Evolutionary conservation across 371 early-diverging fungal genomes (phyloP), one percentile per base, ranked within the genome.

Genomic region (Haplosporangium sp.): DNA sequence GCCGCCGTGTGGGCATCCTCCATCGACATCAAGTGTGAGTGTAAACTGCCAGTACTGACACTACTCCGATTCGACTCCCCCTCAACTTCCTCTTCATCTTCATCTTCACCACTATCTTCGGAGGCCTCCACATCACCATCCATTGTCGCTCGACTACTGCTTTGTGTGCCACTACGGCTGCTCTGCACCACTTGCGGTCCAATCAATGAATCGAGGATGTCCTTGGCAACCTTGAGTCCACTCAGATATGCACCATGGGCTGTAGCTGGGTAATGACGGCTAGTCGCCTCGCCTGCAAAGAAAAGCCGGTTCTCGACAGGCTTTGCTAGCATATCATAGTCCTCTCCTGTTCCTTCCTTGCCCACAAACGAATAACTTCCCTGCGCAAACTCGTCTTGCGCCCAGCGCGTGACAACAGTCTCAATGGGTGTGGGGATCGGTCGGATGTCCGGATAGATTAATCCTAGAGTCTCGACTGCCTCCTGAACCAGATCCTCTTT

Each of bases 261-360:
- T 10, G 82, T 81, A 4, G 79, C 82, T 5, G 77, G 77, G 36
- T 81, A 81, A 13, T 77, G 71, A 16, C 79, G 69, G 23, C 74
- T 67, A 9, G 82, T 81, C 2, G 73, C 74, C 51, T 81, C 82
- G 14, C 82, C 82, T 23, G 79, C 82, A 73, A 76, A 81, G 50
- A 67, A 81, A 16, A 81, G 58, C 38, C 69, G 76, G 23, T 57
- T 52, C 50, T 74, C 79, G 6, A 79, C 60, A 1, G 82, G 55
- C 47, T 64, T 64, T 10, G 73, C 70, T 45, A 81, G 23, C 10
- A 48, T 23, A 36, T 81, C 82, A 53, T 77, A 76, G 41, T 81
- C 82, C 5, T 73, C 79, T 14, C 77, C 82, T 10, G 69, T 63
- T n/a, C 70, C 73, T 10, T 68, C 64, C 48, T 55, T 59, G 23